A percentile compares a stretch with the other conserved stretches of the same genome.
Conservation (phyloP, 768 basidiomycete genomes). For the Clavaria fumosa region DNA sequence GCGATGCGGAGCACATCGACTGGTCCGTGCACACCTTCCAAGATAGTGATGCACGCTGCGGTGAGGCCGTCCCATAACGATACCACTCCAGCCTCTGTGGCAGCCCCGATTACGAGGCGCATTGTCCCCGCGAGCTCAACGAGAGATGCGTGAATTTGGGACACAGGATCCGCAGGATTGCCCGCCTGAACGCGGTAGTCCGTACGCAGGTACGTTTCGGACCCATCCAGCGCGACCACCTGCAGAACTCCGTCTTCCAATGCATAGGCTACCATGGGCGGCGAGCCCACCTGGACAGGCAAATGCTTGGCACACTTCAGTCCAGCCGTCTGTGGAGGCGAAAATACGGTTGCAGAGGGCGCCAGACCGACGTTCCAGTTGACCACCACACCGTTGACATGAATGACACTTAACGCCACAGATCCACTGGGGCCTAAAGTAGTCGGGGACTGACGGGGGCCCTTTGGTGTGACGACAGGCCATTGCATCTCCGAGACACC, state of each 20-base stretch:
- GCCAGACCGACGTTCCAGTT: slow-evolving; percentile 33
- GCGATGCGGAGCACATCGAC: slow-evolving; percentile 48
- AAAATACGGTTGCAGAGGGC: slow-evolving; percentile 24
- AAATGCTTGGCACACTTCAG: slow-evolving; percentile 36
- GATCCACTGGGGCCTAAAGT: slow-evolving; percentile 21
- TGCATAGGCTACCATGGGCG: slow-evolving; percentile 39
- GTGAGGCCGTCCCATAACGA: slow-evolving; percentile 66
- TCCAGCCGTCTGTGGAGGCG: slow-evolving; percentile 22
- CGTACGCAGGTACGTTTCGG: slow-evolving; percentile 25
- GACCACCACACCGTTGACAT: slow-evolving; percentile 43
- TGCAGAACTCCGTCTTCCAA: slow-evolving; percentile 55
- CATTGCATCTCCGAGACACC: slow-evolving; percentile 43
- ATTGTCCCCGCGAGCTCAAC: slow-evolving; percentile 34
- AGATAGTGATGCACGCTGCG: slow-evolving; percentile 42
- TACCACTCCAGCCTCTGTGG: slow-evolving; percentile 50
- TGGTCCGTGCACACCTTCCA: slow-evolving; percentile 44
- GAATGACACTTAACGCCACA: slow-evolving; percentile 19
- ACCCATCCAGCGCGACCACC: slow-evolving; percentile 35
- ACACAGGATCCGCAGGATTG: slow-evolving; percentile 36
- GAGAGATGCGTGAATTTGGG: slow-evolving; percentile 36
- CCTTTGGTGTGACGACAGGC: slow-evolving; percentile 13
- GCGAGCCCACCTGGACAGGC: slow-evolving; percentile 30
- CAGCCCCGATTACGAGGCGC: slow-evolving; percentile 41
- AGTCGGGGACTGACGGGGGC: slow-evolving; percentile 12
- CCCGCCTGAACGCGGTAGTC: slow-evolving; percentile 44